These are phyloP conservation scores for Cyathus striatus DNA, from an alignment of 768 basidiomycete species.

Conservation along the genomic window DNA sequence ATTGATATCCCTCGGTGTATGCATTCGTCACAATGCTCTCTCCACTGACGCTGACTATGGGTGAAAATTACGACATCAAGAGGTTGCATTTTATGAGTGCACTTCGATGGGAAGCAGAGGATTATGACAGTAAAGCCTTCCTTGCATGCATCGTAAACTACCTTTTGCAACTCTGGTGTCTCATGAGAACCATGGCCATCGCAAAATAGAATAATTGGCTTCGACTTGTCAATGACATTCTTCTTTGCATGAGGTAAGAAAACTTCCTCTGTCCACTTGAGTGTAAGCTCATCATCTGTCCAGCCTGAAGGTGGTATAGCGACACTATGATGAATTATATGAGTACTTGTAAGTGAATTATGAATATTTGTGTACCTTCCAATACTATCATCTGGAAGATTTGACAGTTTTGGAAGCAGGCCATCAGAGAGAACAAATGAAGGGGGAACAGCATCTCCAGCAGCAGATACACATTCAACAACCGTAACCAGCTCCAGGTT, in stretches of 20 bases:
- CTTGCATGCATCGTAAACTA: background rate
- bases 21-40: constrained; percentile 8
- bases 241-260: too few species aligned
- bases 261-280: constrained; percentile 21
- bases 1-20: constrained; percentile 3
- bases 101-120: constrained; percentile 28
- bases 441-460: constrained; percentile 19
- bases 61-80: constrained; percentile 34
- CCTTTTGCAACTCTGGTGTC: background rate
- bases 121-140: constrained; percentile 23
- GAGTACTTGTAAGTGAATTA: constrained; percentile 9
- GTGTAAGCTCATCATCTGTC: constrained; percentile 22
- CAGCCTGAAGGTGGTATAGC: too few species aligned
- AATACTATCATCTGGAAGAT: background rate
- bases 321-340: too few species aligned
- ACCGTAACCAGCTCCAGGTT: constrained; percentile 36
- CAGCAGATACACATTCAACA: constrained; percentile 30
- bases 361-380: constrained; percentile 1
- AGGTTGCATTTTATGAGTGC: constrained; percentile 35
- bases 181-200: background rate
- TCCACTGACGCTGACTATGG: constrained; percentile 22
- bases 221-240: too few species aligned
- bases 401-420: constrained; percentile 4
- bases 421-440: constrained; percentile 21
- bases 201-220: background rate